Conservation (phyloP, 306 rosid genomes). For the Fagus sylvatica region DNA sequence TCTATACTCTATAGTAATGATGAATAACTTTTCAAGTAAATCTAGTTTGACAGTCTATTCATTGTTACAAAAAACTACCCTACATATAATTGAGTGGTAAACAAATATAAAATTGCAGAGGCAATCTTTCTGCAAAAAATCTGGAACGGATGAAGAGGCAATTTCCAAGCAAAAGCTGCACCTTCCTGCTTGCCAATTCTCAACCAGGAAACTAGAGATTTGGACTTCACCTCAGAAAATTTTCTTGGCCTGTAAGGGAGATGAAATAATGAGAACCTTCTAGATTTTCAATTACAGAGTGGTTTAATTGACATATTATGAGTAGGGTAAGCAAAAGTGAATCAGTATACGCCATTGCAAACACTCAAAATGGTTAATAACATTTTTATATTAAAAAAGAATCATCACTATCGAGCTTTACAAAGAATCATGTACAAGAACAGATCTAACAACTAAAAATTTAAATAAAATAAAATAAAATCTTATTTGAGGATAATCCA, state of each 20-base stretch:
- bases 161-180: slow-evolving; percentile 6
- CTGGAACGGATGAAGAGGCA: slow-evolving; percentile 21
- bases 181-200: slow-evolving; percentile 22
- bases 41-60: slow-evolving; percentile 17
- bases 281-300: slow-evolving; percentile 14
- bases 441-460: too few relatives aligned
- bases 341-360: slow-evolving; percentile 1
- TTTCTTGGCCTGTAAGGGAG: slow-evolving; percentile 61
- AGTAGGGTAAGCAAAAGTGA: slow-evolving; percentile 2
- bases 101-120: neutral
- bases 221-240: slow-evolving; percentile 38
- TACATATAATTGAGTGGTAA: slow-evolving; percentile 1
- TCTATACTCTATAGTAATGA: neutral
- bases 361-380: slow-evolving; percentile 12
- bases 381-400: too few relatives aligned
- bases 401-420: too few relatives aligned
- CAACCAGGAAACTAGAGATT: slow-evolving; percentile 21
- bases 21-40: slow-evolving; percentile 1
- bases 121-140: neutral
- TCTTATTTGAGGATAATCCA: neutral
- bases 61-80: slow-evolving; percentile 3
- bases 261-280: slow-evolving; percentile 24
- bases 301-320: slow-evolving; percentile 16
- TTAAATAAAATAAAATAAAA: too few relatives aligned
- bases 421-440: too few relatives aligned